phyloP scores from a whole-genome alignment of 169 alveolate genomes.

The Cryptosporidium ubiquitum region DNA sequence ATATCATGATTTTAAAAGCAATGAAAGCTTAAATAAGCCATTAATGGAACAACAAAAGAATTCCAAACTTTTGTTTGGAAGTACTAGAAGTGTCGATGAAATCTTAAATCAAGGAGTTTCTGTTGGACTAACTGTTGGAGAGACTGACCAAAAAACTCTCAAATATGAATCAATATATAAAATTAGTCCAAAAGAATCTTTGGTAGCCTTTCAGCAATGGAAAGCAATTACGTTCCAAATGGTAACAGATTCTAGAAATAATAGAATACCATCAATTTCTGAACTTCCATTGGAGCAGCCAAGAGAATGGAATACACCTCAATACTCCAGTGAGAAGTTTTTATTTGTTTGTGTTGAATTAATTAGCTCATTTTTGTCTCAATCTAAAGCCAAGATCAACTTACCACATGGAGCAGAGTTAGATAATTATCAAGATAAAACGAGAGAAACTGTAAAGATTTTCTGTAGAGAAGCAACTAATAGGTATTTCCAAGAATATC shows the following conservation, averaged over 20 bases:
- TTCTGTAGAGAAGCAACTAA: slow-evolving; percentile 68
- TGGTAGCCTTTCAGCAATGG: slow-evolving; percentile 73
- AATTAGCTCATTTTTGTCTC: slow-evolving; percentile 22
- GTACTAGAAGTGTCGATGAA: slow-evolving; percentile 2
- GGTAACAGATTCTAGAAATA: background rate
- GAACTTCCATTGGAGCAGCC: slow-evolving; percentile 50
- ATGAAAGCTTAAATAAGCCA: slow-evolving; percentile 19
- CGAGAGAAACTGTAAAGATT: slow-evolving; percentile 6
- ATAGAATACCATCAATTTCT: background rate
- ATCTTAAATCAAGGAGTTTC: slow-evolving; percentile 53
- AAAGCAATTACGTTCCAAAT: slow-evolving; percentile 24
- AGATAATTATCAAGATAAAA: slow-evolving; percentile 8
- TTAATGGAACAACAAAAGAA: background rate
- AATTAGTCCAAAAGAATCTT: slow-evolving; percentile 5
- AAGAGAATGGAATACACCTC: slow-evolving; percentile 69
- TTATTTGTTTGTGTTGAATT: slow-evolving; percentile 62
- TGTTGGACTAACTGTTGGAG: slow-evolving; percentile 70
- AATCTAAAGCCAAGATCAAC: background rate
- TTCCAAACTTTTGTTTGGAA: slow-evolving; percentile 30
- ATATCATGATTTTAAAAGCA: slow-evolving; percentile 32
- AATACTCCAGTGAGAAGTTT: slow-evolving; percentile 63
- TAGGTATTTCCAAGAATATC: slow-evolving; percentile 30
- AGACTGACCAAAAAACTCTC: slow-evolving; percentile 9
- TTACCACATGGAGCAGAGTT: slow-evolving; percentile 61
- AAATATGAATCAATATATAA: slow-evolving; percentile 37